Percentiles rank a stretch among this genome's conserved stretches.
These are phyloP conservation scores for Vaccinium darrowii DNA, from an alignment of 148 eudicot species.

Conservation along the genomic window DNA sequence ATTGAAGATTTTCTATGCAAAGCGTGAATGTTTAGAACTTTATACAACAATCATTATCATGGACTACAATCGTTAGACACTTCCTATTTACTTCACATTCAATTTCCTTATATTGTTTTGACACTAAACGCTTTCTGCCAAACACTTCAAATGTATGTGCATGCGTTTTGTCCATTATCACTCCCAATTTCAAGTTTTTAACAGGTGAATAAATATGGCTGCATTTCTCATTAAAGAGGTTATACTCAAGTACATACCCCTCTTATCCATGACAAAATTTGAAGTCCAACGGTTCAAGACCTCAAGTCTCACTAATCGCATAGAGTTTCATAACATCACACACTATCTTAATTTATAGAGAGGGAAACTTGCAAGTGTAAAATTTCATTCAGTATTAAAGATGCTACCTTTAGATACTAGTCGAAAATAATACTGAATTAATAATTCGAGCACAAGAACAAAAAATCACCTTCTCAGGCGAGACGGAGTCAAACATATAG, in stretches of 20 bases:
- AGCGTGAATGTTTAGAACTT: not conserved
- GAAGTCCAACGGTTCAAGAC: not conserved
- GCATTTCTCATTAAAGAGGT: not conserved
- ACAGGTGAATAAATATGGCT: not conserved
- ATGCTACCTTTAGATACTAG: not conserved
- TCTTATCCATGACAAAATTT: not conserved
- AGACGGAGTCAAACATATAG: constrained; percentile 72
- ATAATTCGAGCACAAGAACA: not conserved
- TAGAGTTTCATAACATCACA: not conserved
- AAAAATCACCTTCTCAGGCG: constrained; percentile 61
- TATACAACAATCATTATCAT: not conserved
- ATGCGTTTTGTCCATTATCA: not conserved
- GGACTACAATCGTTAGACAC: not conserved
- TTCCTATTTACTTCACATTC: not conserved
- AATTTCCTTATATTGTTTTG: not conserved
- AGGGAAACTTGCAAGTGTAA: not conserved
- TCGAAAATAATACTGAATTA: not conserved
- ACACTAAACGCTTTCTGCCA: not conserved
- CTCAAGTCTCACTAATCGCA: constrained; percentile 6
- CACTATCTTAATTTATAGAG: too few species aligned
- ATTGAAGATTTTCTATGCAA: not conserved
- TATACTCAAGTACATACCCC: not conserved
- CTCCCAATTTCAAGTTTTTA: not conserved
- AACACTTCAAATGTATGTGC: not conserved
- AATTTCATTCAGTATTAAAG: not conserved